These are phyloP conservation scores for Nemania diffusa DNA, from an alignment of 2,329 filamentous ascomycete genomes.

Conservation along the genomic window DNA sequence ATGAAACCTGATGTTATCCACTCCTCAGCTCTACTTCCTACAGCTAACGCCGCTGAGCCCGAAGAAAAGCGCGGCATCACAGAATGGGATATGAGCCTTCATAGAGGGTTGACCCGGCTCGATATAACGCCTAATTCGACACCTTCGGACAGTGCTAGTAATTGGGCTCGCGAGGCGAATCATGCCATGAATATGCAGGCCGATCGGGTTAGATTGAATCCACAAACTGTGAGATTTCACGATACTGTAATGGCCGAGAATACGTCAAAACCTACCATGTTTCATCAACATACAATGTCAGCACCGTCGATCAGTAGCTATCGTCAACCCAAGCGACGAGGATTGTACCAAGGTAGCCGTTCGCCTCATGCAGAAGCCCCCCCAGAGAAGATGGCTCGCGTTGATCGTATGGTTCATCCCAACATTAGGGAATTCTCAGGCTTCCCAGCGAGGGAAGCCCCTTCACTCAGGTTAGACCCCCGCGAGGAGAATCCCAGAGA, in stretches of 20 bases:
- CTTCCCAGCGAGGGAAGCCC: slow-evolving; percentile 56
- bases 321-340: slow-evolving; percentile 72
- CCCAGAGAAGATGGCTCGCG: slow-evolving; percentile 56
- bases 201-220: slow-evolving; percentile 60
- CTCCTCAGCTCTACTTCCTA: slow-evolving; percentile 50
- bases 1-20: slow-evolving; percentile 66
- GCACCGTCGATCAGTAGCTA: slow-evolving; percentile 66
- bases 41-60: slow-evolving; percentile 47
- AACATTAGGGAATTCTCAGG: slow-evolving; percentile 64
- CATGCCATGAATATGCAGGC: slow-evolving; percentile 65
- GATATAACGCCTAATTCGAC: slow-evolving; percentile 66
- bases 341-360: slow-evolving; percentile 73
- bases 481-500: slow-evolving; percentile 49
- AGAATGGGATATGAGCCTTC: slow-evolving; percentile 73
- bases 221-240: slow-evolving; percentile 66
- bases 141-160: slow-evolving; percentile 63
- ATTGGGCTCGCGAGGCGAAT: slow-evolving; percentile 68
- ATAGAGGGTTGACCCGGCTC: slow-evolving; percentile 72
- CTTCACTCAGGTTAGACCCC: slow-evolving; percentile 45
- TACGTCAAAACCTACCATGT: slow-evolving; percentile 43
- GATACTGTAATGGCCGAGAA: slow-evolving; percentile 53
- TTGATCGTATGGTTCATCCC: slow-evolving; percentile 68
- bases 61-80: slow-evolving; percentile 63
- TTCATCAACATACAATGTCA: slow-evolving; percentile 69
- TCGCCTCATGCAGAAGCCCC: slow-evolving; percentile 52